Base-by-base conservation (phyloP, 106 monocot genomes). In the Iris macrosiphon region DNA sequence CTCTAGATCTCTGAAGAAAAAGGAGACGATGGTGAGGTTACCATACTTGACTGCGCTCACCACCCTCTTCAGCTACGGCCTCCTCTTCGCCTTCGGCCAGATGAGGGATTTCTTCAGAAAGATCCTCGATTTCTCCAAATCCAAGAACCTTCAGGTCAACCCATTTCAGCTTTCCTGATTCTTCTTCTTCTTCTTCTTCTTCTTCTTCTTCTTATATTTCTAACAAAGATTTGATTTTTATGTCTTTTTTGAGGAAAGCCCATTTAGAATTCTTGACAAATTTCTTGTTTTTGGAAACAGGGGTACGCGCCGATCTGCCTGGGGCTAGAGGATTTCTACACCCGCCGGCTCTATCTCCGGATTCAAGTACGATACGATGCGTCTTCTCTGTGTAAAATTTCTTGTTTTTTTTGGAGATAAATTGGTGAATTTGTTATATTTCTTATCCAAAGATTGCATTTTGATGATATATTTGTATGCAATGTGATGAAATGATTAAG, bases 221-320 rank as follows among this genome's bases (percentile, higher is more conserved):
- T 15, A n/a, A n/a, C n/a, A n/a, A n/a, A n/a, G n/a, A n/a, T 4
- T 26, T 11, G 43, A 40, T 40, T 47, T 72, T 65, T 10, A 25
- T 17, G 10, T 59, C 27, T 58, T 17, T 4, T 57, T 37, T 18
- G 33, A 32, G 23, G n/a, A 49, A 29, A 30, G 1, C 22, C 10
- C 22, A 6, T 23, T 17, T 16, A 22, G 52, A 33, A 19, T 18
- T 3, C 3, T 56, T 32, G 56, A 24, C 7, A n/a, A n/a, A n/a
- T 52, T 30, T 31, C 31, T 55, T 55, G 55, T 35, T 55, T 37
- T 47, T 57, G 12, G 67, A 20, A 23, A 12, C 65, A 85, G 65
- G 94, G 94, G 12, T 89, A 89, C 43, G 94, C 94, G 30, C 94
- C 94, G 33, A 67, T 95, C 56, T 95, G 94, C 58, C 55, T 75